These are phyloP conservation scores for Sequoiadendron giganteum DNA, from an alignment of 75 land plant genomes.

Conservation along the genomic window DNA sequence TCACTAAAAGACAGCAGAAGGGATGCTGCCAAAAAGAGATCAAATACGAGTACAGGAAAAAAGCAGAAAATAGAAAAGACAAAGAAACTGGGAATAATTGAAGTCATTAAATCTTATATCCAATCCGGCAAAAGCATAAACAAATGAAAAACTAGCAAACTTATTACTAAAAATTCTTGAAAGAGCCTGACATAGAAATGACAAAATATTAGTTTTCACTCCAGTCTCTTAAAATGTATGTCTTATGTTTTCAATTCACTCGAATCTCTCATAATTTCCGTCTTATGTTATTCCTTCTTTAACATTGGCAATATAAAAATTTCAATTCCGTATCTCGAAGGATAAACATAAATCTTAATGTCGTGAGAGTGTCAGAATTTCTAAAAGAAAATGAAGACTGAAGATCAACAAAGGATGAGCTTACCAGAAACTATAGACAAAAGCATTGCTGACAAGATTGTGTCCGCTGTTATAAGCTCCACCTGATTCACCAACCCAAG, in stretches of 20 bases:
- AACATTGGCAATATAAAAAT: background rate
- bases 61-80: background rate
- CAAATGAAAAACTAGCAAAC: background rate
- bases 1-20: background rate
- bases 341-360: background rate
- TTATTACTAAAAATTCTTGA: background rate
- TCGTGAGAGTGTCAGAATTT: background rate
- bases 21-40: background rate
- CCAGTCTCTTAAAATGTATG: background rate
- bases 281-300: background rate
- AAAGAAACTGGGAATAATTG: background rate
- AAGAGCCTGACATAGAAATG: background rate
- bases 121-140: background rate
- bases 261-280: background rate
- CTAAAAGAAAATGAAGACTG: background rate
- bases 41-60: background rate
- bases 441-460: conserved; percentile 70
- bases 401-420: background rate
- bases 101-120: background rate
- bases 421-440: conserved; percentile 89
- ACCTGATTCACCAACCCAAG: conserved; percentile 97
- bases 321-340: background rate
- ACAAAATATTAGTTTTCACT: background rate
- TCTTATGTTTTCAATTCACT: too few species aligned
- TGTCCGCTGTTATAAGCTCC: conserved; percentile 95